Conservation (phyloP, 2,329 filamentous ascomycete genomes). For the Phaeophleospora eucalypticola region DNA sequence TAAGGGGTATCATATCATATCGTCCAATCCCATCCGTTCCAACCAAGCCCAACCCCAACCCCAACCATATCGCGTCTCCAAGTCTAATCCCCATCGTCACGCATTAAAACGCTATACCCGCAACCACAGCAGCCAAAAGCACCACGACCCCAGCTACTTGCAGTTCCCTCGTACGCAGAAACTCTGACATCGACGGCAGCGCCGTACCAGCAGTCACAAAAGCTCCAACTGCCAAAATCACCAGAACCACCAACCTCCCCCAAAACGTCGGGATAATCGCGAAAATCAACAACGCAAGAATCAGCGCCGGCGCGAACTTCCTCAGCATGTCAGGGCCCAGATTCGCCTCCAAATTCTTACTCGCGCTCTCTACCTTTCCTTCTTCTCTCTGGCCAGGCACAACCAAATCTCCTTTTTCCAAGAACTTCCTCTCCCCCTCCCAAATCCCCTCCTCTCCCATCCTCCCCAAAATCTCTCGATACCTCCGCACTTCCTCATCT, state of each 20-base stretch:
- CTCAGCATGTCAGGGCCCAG: conserved; percentile 7
- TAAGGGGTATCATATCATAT: too few species aligned
- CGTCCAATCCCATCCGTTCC: too few species aligned
- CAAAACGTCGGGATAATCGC: conserved; percentile 40
- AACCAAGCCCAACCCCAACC: too few species aligned
- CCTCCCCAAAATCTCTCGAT: conserved; percentile 54
- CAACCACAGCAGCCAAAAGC: conserved; percentile 36
- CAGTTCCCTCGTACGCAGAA: conserved; percentile 34
- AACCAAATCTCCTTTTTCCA: conserved; percentile 55
- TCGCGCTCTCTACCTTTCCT: not conserved
- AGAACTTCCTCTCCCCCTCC: conserved; percentile 57
- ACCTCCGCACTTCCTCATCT: conserved; percentile 49
- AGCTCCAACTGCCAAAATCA: conserved; percentile 35
- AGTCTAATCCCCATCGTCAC: too few species aligned
- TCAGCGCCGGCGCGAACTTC: conserved; percentile 37
- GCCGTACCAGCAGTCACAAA: conserved; percentile 33
- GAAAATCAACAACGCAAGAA: conserved; percentile 41
- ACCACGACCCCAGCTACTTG: conserved; percentile 34
- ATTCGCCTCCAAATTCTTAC: not conserved
- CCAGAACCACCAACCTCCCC: conserved; percentile 38
- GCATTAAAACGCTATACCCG: conserved; percentile 22
- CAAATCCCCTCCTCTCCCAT: conserved; percentile 56
- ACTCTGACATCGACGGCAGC: conserved; percentile 40
- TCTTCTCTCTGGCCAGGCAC: conserved; percentile 19
- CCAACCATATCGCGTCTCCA: too few species aligned